Evolutionary conservation across 441 rosid species (phyloP), one percentile per base, ranked within the genome.

Genomic region (Flueggea neowawraea): DNA sequence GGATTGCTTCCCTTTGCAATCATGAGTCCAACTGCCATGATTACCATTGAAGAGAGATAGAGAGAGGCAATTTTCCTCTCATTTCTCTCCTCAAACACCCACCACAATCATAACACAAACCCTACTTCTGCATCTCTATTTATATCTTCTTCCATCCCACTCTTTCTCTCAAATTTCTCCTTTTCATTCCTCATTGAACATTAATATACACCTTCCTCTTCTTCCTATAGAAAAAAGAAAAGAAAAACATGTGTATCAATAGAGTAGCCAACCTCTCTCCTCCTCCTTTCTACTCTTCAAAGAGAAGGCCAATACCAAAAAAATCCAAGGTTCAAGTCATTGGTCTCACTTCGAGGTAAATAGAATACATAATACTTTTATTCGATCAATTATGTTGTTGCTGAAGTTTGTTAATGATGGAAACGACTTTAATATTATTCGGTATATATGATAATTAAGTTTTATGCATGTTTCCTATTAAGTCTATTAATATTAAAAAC

Each of bases 11-110:
- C 54, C 70, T 63, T 70, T 44, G 76, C 74, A 70, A 79, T 72
- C 60, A 73, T 73, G 74, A 71, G 76, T 77, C 75, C 65, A 69
- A 64, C 70, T 55, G 52, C 70, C 81, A 77, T 82, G 75, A 80
- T 80, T 69, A 70, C 80, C 52, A 69, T 55, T 31, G 55, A 75
- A 67, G 70, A 64, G 59, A 62, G 61, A 57, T 36, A 43, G 12
- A 22, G 41, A 36, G 41, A 36, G 53, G 31, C 31, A 47, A 66
- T 43, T 36, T 54, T 49, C 47, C 51, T 14, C 58, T 52, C 54
- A 13, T 32, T 51, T n/a, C 51, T 14, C 55, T 67, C 61, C 62
- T 52, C 54, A 54, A 39, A 55, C 50, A 55, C 65, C 63, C 69
- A 71, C 71, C 70, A 60, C 16, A 36, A 2, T 36, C 41, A 36